These are phyloP conservation scores for Paecilomyces sp. DNA, from an alignment of 2,329 filamentous ascomycete species.

Conservation along the genomic window DNA sequence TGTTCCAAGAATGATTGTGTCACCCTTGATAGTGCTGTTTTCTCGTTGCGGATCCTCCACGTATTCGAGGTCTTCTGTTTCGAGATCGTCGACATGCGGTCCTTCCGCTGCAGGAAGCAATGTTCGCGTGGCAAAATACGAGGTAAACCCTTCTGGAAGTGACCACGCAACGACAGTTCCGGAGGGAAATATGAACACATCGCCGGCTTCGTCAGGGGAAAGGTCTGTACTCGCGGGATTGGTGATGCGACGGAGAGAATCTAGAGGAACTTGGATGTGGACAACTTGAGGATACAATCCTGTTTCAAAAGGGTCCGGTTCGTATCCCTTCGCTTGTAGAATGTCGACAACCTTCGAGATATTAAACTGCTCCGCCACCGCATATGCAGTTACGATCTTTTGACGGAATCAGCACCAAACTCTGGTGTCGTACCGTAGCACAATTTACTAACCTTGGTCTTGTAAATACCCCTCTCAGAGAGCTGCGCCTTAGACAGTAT, in stretches of 20 bases:
- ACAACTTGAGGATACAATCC: slow-evolving; percentile 60
- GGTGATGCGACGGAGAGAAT: slow-evolving; percentile 37
- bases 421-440: slow-evolving; percentile 1
- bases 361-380: slow-evolving; percentile 61
- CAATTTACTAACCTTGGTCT: slow-evolving; percentile 25
- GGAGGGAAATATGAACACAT: slow-evolving; percentile 93
- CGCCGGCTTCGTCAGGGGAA: slow-evolving; percentile 52
- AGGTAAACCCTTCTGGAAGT: slow-evolving; percentile 66
- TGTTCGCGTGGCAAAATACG: slow-evolving; percentile 60
- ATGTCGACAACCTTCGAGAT: slow-evolving; percentile 51
- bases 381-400: slow-evolving; percentile 56
- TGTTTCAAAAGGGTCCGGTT: slow-evolving; percentile 56
- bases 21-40: slow-evolving; percentile 71
- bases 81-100: slow-evolving; percentile 63
- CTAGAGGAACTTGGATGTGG: slow-evolving; percentile 48
- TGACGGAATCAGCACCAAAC: slow-evolving; percentile 6
- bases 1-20: slow-evolving; percentile 83
- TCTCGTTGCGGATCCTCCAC: slow-evolving; percentile 66
- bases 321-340: slow-evolving; percentile 52
- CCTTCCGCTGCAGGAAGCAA: slow-evolving; percentile 70
- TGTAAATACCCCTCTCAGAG: slow-evolving; percentile 26
- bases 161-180: slow-evolving; percentile 93
- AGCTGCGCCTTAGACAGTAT: slow-evolving; percentile 42
- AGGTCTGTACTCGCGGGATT: slow-evolving; percentile 33
- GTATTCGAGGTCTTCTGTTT: slow-evolving; percentile 88